phyloP scores from a whole-genome alignment of 805 yeast species.

The Wickerhamomyces strasburgensis region DNA sequence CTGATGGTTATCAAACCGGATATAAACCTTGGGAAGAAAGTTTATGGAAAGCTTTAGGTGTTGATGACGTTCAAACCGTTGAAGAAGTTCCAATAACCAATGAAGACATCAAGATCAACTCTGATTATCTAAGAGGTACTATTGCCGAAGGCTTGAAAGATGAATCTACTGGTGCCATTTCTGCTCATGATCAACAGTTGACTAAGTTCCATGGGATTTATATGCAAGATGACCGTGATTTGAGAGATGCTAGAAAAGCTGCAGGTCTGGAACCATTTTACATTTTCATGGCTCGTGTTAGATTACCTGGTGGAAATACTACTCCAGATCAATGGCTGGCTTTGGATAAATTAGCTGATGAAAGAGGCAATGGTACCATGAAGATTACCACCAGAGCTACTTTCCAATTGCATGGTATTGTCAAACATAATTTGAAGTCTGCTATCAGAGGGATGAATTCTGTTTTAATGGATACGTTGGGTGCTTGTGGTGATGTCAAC shows the following conservation, averaged over 20 bases:
- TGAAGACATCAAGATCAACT: slow-evolving; percentile 89
- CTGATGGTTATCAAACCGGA: slow-evolving; percentile 93
- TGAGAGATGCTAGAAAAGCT: slow-evolving; percentile 86
- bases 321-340: slow-evolving; percentile 86
- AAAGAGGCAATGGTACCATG: slow-evolving; percentile 86
- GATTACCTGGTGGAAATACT: slow-evolving; percentile 91
- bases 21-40: slow-evolving; percentile 80
- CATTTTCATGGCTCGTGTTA: slow-evolving; percentile 93
- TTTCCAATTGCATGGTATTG: slow-evolving; percentile 91
- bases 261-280: slow-evolving; percentile 94
- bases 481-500: slow-evolving; percentile 98
- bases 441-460: slow-evolving; percentile 92
- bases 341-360: slow-evolving; percentile 75
- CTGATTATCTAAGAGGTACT: slow-evolving; percentile 88
- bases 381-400: slow-evolving; percentile 96
- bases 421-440: slow-evolving; percentile 83
- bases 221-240: slow-evolving; percentile 97
- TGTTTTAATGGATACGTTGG: slow-evolving; percentile 86
- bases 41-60: slow-evolving; percentile 87
- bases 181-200: slow-evolving; percentile 86
- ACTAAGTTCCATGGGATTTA: slow-evolving; percentile 97
- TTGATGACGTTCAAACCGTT: slow-evolving; percentile 70
- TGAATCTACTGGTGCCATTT: slow-evolving; percentile 82
- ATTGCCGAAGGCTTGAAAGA: slow-evolving; percentile 83
- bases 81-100: slow-evolving; percentile 92